Conservation (phyloP, 1,284 basidiomycete species). For the Salmacisia buchloeana region DNA sequence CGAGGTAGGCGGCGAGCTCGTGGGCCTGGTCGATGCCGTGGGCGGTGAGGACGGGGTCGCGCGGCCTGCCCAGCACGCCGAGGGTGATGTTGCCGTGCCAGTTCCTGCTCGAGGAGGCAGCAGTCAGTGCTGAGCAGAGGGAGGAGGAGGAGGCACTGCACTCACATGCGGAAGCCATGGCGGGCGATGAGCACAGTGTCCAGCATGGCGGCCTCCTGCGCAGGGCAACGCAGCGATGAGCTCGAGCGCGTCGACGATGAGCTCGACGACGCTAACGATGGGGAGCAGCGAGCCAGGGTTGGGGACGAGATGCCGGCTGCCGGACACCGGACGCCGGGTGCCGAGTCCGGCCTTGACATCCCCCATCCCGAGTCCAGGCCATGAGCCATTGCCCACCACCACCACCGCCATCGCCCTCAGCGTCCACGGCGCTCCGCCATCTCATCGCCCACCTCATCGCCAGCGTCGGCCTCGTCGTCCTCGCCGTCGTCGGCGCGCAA, state of each 20-base stretch:
- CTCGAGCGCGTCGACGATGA: neutral
- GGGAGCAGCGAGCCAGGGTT: neutral
- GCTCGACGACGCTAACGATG: neutral
- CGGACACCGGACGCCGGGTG: no score
- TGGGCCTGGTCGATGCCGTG: slow-evolving; percentile 71
- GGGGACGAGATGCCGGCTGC: no score
- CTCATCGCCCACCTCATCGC: no score
- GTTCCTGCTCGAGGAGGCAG: neutral
- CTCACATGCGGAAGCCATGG: slow-evolving; percentile 54
- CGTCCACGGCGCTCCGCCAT: no score
- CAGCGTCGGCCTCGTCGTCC: no score
- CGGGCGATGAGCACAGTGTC: slow-evolving; percentile 73
- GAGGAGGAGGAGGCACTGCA: neutral
- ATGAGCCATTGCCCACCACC: no score
- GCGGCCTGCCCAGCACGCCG: slow-evolving; percentile 57
- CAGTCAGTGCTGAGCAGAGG: neutral
- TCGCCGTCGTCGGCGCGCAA: no score
- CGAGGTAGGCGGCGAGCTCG: slow-evolving; percentile 65
- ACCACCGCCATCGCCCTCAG: no score
- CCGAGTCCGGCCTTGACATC: no score
- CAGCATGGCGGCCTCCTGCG: slow-evolving; percentile 64
- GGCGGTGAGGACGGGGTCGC: slow-evolving; percentile 72
- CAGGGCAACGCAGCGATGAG: slow-evolving; percentile 55
- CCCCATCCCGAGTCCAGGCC: no score
- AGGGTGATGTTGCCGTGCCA: slow-evolving; percentile 3